Evolutionary conservation across 176 grass and related monocot species (phyloP).

Genomic region (Carex parvula): DNA sequence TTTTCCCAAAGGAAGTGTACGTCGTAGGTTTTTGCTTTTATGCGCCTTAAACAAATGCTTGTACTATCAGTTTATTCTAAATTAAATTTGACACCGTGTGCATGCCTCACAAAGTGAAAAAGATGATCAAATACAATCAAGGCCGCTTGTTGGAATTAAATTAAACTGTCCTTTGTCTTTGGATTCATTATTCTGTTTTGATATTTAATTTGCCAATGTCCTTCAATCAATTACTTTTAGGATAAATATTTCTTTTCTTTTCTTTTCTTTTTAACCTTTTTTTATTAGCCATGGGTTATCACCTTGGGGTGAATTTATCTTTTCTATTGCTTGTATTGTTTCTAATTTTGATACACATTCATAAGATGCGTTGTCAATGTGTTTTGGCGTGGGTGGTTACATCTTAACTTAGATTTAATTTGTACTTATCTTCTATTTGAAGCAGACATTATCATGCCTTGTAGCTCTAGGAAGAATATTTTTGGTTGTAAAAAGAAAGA

Average conservation of each 20-base stretch:
- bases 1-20: neutral
- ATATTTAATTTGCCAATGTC: neutral
- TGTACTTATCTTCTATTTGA: conserved; percentile 2
- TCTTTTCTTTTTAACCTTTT: neutral
- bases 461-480: neutral
- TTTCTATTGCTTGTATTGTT: neutral
- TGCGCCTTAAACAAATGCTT: neutral
- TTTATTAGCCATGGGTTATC: too few species aligned
- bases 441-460: neutral
- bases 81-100: neutral
- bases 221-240: neutral
- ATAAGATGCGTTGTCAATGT: neutral
- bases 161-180: neutral
- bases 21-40: neutral
- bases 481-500: neutral
- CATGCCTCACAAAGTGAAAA: neutral
- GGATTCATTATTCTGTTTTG: neutral
- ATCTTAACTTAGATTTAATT: neutral
- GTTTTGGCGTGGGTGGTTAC: neutral
- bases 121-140: neutral
- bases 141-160: neutral
- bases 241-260: neutral
- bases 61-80: neutral
- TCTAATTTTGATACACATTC: neutral
- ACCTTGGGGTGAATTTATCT: neutral